phyloP scores from a whole-genome alignment of 768 basidiomycete species.

The Termitomyces sp. region DNA sequence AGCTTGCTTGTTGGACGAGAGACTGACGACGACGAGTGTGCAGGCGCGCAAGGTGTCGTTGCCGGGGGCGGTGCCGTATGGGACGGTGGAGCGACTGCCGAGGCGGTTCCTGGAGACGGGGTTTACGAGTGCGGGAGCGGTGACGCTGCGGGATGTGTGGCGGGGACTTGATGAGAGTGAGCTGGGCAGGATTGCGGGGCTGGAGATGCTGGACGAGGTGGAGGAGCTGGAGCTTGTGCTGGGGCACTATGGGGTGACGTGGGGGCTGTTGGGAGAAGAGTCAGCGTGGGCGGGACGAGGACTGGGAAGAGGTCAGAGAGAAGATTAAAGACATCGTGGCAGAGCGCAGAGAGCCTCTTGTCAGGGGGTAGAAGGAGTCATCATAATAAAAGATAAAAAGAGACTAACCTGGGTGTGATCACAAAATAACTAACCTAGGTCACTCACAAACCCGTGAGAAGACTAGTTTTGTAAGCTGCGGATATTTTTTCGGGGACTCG shows the following conservation, averaged over 20 bases:
- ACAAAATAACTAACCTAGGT: too few species aligned
- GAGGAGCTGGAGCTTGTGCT: slow-evolving; percentile 93
- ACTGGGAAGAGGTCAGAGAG: slow-evolving; percentile 21
- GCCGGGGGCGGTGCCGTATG: slow-evolving; percentile 66
- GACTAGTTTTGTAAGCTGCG: background rate
- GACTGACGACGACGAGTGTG: background rate
- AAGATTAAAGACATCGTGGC: slow-evolving; percentile 1
- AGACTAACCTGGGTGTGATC: too few species aligned
- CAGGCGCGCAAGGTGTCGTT: slow-evolving; percentile 70
- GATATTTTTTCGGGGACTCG: slow-evolving; percentile 1
- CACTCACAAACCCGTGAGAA: too few species aligned
- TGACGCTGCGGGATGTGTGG: slow-evolving; percentile 70
- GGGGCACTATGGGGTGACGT: slow-evolving; percentile 85
- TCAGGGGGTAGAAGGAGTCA: background rate
- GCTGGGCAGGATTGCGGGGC: slow-evolving; percentile 17
- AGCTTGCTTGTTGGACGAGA: too few species aligned
- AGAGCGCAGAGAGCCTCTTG: background rate
- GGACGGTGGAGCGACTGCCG: slow-evolving; percentile 49
- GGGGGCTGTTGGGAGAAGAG: slow-evolving; percentile 39
- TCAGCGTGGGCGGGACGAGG: background rate
- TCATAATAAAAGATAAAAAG: too few species aligned
- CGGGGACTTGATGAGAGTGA: slow-evolving; percentile 29
- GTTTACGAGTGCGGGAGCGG: slow-evolving; percentile 49
- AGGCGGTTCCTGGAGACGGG: slow-evolving; percentile 54
- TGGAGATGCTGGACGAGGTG: slow-evolving; percentile 90